Conservation (phyloP, 108 stramenopile species). For the Schizochytrium sp. region DNA sequence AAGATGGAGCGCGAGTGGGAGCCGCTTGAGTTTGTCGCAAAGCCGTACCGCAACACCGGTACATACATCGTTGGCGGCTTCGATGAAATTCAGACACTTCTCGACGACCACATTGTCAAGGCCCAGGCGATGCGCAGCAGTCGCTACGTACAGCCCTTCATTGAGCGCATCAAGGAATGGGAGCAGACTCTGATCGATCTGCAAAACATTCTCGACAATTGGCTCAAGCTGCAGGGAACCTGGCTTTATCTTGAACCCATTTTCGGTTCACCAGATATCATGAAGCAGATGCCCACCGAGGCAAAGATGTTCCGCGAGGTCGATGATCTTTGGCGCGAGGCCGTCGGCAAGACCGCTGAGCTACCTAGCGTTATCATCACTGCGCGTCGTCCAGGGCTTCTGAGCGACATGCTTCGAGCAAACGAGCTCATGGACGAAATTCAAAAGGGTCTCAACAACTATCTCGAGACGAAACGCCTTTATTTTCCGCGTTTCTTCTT, state of each 20-base stretch:
- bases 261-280: conserved; percentile 61
- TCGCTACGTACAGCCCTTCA: conserved; percentile 55
- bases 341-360: conserved; percentile 43
- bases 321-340: conserved; percentile 49
- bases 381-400: conserved; percentile 40
- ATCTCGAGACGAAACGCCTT: conserved; percentile 57
- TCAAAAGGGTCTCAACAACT: conserved; percentile 53
- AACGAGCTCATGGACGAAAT: conserved; percentile 54
- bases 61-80: conserved; percentile 45
- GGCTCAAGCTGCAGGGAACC: conserved; percentile 59
- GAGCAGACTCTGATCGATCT: conserved; percentile 41
- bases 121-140: conserved; percentile 57
- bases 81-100: conserved; percentile 58
- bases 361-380: conserved; percentile 43
- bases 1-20: conserved; percentile 57
- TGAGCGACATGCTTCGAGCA: conserved; percentile 41
- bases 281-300: conserved; percentile 62
- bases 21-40: conserved; percentile 40
- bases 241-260: conserved; percentile 67
- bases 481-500: conserved; percentile 57
- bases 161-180: conserved; percentile 50
- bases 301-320: conserved; percentile 43
- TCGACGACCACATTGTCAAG: conserved; percentile 65
- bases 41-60: conserved; percentile 51
- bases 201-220: conserved; percentile 60